Evolutionary conservation across 768 basidiomycete species (phyloP), one percentile per base, ranked within the genome.

Genomic region (Amanita subjunquillea): DNA sequence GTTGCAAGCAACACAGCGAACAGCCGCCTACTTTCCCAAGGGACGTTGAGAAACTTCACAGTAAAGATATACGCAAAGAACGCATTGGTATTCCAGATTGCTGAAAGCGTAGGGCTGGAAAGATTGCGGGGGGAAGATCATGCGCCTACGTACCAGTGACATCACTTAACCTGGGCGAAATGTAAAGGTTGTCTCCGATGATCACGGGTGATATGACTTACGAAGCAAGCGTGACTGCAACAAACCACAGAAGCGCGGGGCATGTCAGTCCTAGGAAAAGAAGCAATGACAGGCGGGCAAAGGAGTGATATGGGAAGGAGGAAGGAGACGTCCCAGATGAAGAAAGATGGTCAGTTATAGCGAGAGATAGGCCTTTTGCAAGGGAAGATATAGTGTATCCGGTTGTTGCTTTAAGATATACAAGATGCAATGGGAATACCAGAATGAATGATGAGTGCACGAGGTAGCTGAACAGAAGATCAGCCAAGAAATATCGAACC

Each of bases 61-160:
- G 84, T 79, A 63, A 97, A 79, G 25, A 91, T 63, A 63, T 97
- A 98, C 4, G 89, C 87, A 65, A 91, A 93, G 70, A 97, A 93
- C 0, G 89, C 85, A 60, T 87, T 89, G 6, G 87, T 83, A 62
- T 95, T 94, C 82, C 88, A 91, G 25, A 92, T 79, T 17, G 82
- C 81, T 46, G 32, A 52, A 47, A 46, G 9, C 34, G 46, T 30
- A 25, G 29, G 32, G 30, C 22, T 34, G 12, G 53, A 65, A 58
- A 50, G n/a, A 40, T 42, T 4, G 29, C 37, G 39, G n/a, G 36
- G 29, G 39, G 30, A 7, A 70, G 13, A 32, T 29, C 13, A 13
- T 12, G 48, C 38, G n/a, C 25, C 47, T 27, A 30, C 69, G 64
- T 59, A 72, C 77, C 77, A 34, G 91, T 94, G 25, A 93, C 80